A percentile compares a stretch with the other conserved stretches of the same genome.
Conservation (phyloP, 2,329 filamentous ascomycete genomes). For the Beauveria sp. region DNA sequence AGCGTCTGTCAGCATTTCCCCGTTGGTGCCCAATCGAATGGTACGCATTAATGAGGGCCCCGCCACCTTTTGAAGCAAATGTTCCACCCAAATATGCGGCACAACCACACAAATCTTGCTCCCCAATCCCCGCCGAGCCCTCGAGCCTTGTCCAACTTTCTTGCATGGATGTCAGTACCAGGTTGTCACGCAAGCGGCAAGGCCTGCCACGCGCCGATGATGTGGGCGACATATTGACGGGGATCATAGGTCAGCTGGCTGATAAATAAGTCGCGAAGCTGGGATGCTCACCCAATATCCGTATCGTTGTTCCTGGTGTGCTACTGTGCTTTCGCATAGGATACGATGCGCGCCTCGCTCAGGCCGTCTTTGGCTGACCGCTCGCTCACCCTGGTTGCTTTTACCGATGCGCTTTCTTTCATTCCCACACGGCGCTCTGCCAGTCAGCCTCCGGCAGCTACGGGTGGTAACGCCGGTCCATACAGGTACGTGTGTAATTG, state of each 20-base stretch:
- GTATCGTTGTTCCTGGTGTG: too few species aligned
- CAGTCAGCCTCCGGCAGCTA: background rate
- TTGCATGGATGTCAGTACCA: too few species aligned
- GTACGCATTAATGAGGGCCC: conserved; percentile 10
- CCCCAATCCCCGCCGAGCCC: too few species aligned
- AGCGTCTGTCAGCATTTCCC: background rate
- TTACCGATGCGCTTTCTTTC: background rate
- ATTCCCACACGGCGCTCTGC: background rate
- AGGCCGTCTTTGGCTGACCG: background rate
- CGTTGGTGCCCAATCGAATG: conserved; percentile 11
- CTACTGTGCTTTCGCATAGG: background rate
- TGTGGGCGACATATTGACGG: background rate
- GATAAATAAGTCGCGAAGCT: background rate
- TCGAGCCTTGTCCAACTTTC: too few species aligned
- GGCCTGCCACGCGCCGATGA: background rate
- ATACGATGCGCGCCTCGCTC: background rate
- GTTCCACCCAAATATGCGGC: conserved; percentile 9
- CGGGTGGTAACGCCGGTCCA: background rate
- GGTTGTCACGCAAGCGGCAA: too few species aligned
- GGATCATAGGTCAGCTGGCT: background rate
- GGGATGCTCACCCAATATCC: too few species aligned
- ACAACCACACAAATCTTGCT: background rate
- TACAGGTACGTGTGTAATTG: background rate
- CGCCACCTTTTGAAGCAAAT: background rate
- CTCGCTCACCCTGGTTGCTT: background rate